Conservation (phyloP, 768 basidiomycete species). For the Naematelia aurantialba region DNA sequence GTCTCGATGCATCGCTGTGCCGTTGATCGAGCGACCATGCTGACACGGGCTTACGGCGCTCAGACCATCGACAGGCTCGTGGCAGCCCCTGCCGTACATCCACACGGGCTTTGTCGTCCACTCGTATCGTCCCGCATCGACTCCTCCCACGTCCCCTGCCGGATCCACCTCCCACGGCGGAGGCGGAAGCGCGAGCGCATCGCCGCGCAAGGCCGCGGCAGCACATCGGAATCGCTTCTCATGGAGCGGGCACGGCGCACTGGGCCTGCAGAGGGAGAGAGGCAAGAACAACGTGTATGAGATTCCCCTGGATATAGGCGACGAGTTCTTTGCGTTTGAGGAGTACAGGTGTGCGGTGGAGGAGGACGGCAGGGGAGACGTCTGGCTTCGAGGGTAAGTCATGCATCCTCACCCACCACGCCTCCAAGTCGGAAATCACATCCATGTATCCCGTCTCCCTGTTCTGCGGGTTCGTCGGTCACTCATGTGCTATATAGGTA, state of each 20-base stretch:
- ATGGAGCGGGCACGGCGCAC: conserved; percentile 22
- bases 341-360: conserved; percentile 66
- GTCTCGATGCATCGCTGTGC: no score
- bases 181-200: conserved; percentile 10
- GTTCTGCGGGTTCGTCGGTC: no score
- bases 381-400: conserved; percentile 92
- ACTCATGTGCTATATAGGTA: conserved; percentile 65
- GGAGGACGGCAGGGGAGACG: conserved; percentile 62
- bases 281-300: conserved; percentile 34
- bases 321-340: conserved; percentile 96
- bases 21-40: no score
- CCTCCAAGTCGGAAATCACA: no score
- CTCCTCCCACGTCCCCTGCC: conserved; percentile 56
- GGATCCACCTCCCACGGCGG: conserved; percentile 14
- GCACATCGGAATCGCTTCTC: conserved; percentile 24
- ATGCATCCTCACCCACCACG: background rate
- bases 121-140: conserved; percentile 55
- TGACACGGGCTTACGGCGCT: background rate
- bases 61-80: conserved; percentile 35
- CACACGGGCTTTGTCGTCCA: conserved; percentile 90
- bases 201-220: conserved; percentile 11
- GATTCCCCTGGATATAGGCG: conserved; percentile 77
- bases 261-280: conserved; percentile 3
- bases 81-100: conserved; percentile 67
- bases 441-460: no score